A percentile compares a stretch with the other conserved stretches of the same genome.
Evolutionary conservation across 345 rosid species (phyloP).

Genomic region (Euphorbia pulcherrima): DNA sequence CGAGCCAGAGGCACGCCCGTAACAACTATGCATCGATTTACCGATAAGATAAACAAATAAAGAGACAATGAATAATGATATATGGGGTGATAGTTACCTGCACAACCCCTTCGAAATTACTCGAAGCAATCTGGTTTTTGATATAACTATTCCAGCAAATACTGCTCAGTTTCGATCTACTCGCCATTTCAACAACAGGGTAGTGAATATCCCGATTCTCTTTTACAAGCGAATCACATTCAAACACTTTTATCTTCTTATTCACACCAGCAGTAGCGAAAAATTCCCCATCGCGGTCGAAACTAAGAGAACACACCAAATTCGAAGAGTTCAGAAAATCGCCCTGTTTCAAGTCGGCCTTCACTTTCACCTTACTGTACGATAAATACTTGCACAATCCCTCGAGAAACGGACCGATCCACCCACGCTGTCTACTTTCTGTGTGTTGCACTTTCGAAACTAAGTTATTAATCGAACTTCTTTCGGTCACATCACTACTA

Average conservation of each 20-base stretch:
- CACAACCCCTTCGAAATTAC: constrained; percentile 94
- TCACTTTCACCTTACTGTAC: constrained; percentile 73
- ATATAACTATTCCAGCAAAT: constrained; percentile 90
- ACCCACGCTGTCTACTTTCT: constrained; percentile 53
- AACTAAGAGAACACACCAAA: constrained; percentile 79
- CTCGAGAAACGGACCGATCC: constrained; percentile 95
- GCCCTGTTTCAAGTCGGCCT: constrained; percentile 88
- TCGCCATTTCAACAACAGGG: constrained; percentile 84
- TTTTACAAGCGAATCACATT: constrained; percentile 60
- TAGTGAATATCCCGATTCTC: constrained; percentile 76
- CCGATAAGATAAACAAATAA: neutral
- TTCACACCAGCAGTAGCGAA: constrained; percentile 96
- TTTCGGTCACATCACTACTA: constrained; percentile 71
- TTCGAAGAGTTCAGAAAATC: constrained; percentile 82
- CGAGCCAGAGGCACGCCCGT: too few relatives aligned
- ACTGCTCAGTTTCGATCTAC: constrained; percentile 81
- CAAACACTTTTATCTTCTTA: constrained; percentile 92
- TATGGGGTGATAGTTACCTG: constrained; percentile 50
- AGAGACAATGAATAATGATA: neutral
- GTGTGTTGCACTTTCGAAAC: constrained; percentile 40
- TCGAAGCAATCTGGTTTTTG: constrained; percentile 91
- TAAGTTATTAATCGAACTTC: constrained; percentile 64
- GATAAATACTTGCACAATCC: constrained; percentile 88
- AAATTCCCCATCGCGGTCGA: constrained; percentile 87
- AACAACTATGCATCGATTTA: neutral